Evolutionary conservation across 139 green algal genomes (phyloP).

Genomic region (Auxenochlorella pyrenoidosa): DNA sequence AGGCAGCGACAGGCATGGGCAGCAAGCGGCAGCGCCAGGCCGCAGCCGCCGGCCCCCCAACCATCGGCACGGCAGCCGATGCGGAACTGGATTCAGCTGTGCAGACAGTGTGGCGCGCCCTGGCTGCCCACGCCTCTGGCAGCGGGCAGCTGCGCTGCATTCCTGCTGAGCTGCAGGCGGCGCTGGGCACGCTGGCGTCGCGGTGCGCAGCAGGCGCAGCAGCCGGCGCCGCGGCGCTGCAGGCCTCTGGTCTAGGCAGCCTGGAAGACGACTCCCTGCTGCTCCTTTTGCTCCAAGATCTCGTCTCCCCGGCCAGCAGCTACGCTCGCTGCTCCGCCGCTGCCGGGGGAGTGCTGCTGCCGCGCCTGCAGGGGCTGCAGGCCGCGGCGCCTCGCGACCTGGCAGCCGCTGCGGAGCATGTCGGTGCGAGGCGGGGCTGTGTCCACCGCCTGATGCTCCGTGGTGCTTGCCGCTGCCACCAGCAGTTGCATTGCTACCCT

Average conservation of each 20-base stretch:
- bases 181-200: neutral
- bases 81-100: neutral
- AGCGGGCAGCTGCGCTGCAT: neutral
- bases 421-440: neutral
- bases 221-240: neutral
- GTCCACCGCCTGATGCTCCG: neutral
- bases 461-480: neutral
- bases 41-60: neutral
- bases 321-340: constrained; percentile 12
- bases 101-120: neutral
- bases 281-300: neutral
- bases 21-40: too few relatives aligned
- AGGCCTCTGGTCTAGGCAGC: neutral
- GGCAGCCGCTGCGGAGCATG: neutral
- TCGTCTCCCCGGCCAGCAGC: neutral
- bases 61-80: neutral
- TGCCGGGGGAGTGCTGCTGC: constrained; percentile 5
- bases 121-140: neutral
- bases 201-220: neutral
- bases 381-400: constrained; percentile 3
- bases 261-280: constrained; percentile 7
- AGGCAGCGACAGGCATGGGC: too few relatives aligned
- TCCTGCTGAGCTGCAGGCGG: neutral
- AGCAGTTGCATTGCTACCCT: neutral
- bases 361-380: neutral